Conservation (phyloP, 805 yeast species). For the Komagataella pseudopastoris region DNA sequence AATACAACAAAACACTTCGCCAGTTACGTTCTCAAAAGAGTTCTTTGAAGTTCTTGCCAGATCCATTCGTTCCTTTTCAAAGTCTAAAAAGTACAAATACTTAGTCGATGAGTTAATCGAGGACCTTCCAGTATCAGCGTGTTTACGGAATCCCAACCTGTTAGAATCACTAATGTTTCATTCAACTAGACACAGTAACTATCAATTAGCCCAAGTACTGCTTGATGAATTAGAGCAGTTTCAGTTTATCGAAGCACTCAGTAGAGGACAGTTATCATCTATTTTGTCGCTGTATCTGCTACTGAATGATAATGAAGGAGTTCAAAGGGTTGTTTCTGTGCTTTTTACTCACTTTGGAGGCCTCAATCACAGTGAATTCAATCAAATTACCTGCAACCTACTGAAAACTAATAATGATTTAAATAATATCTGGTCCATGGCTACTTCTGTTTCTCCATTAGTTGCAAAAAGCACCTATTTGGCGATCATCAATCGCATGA, state of each 20-base stretch:
- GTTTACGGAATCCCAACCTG: constrained; percentile 17
- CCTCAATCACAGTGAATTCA: constrained; percentile 15
- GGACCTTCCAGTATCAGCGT: constrained; percentile 19
- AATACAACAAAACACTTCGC: not conserved
- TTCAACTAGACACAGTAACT: constrained; percentile 13
- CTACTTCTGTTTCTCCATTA: constrained; percentile 6
- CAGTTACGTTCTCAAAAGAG: not conserved
- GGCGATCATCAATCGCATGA: constrained; percentile 15
- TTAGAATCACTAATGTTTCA: constrained; percentile 18
- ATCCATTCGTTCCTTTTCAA: constrained; percentile 15
- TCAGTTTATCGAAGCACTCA: constrained; percentile 13
- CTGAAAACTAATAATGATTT: constrained; percentile 5
- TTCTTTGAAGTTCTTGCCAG: constrained; percentile 8
- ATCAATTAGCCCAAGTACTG: constrained; percentile 12
- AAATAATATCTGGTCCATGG: constrained; percentile 16
- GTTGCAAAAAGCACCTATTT: constrained; percentile 14
- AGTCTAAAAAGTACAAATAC: constrained; percentile 13
- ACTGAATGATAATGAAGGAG: constrained; percentile 13
- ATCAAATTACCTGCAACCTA: constrained; percentile 15
- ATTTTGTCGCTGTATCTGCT: constrained; percentile 14
- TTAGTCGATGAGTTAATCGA: constrained; percentile 13
- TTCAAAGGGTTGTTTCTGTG: constrained; percentile 13
- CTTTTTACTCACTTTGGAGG: constrained; percentile 12
- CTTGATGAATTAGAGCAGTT: constrained; percentile 3
- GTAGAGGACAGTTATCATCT: constrained; percentile 16